Percentiles rank a stretch among this genome's conserved stretches.
Conservation (phyloP, 257 asterid species). For the Solanum etuberosum region DNA sequence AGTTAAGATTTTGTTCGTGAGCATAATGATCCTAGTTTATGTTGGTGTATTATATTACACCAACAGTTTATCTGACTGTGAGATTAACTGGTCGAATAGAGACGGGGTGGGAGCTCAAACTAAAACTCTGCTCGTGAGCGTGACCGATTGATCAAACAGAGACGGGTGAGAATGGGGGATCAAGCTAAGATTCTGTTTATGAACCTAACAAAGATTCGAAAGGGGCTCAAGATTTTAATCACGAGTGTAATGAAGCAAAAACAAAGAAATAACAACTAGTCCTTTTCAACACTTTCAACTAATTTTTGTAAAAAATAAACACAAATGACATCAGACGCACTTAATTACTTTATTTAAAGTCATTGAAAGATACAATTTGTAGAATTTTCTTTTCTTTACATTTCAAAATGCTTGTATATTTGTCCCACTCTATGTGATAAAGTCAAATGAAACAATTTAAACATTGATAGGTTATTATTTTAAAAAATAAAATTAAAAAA, state of each 20-base stretch:
- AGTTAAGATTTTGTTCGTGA: background rate
- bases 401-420: background rate
- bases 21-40: background rate
- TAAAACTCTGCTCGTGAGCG: background rate
- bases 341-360: background rate
- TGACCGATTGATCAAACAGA: background rate
- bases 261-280: background rate
- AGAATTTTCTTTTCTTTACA: background rate
- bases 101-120: background rate
- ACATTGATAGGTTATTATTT: background rate
- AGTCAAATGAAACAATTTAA: background rate
- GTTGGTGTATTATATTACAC: too few relatives aligned
- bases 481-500: background rate
- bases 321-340: background rate
- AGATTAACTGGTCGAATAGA: too few relatives aligned
- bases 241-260: background rate
- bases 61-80: background rate
- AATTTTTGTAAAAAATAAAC: background rate
- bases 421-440: background rate
- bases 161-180: rapidly evolving
- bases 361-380: background rate
- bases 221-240: background rate
- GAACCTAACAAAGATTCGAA: background rate
- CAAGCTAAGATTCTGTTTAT: background rate
- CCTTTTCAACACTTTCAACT: background rate